Evolutionary conservation across 1,284 basidiomycete genomes (phyloP).

Genomic region (Cystobasidiaceae sp.): DNA sequence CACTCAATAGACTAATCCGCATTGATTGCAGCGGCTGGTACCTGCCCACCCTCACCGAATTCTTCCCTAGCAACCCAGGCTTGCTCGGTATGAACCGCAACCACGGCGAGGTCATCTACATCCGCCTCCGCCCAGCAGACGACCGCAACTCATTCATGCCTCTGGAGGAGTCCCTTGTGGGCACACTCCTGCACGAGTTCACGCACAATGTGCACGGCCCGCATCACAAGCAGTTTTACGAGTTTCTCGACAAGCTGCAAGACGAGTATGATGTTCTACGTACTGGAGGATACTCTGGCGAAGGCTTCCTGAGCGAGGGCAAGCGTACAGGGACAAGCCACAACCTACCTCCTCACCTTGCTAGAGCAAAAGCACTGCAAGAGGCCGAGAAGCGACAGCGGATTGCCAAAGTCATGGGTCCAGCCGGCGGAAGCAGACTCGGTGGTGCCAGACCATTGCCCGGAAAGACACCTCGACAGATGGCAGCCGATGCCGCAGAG

Average conservation of each 20-base stretch:
- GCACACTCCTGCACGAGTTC: constrained; percentile 84
- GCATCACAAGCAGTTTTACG: constrained; percentile 74
- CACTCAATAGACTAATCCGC: no score
- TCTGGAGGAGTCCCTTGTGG: constrained; percentile 57
- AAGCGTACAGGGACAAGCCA: constrained; percentile 60
- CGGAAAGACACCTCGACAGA: constrained; percentile 60
- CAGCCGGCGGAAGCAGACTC: constrained; percentile 44
- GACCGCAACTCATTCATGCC: constrained; percentile 68
- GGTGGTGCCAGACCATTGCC: constrained; percentile 38
- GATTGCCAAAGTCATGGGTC: constrained; percentile 52
- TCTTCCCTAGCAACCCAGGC: constrained; percentile 68
- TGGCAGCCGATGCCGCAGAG: constrained; percentile 80
- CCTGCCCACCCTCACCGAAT: constrained; percentile 73
- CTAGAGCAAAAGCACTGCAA: constrained; percentile 61
- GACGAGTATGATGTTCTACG: constrained; percentile 73
- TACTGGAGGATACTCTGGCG: constrained; percentile 63
- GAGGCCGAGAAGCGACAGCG: constrained; percentile 67
- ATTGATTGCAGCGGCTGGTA: constrained; percentile 35
- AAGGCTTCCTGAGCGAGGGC: constrained; percentile 74
- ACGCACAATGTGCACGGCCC: constrained; percentile 79
- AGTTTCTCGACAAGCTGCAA: constrained; percentile 66
- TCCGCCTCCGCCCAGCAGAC: constrained; percentile 66
- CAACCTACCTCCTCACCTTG: constrained; percentile 61
- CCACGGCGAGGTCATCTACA: constrained; percentile 67
- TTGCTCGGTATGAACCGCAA: constrained; percentile 73